Evolutionary conservation across 805 yeast species (phyloP), one percentile per base, ranked within the genome.

Genomic region (Candida hungchunana): DNA sequence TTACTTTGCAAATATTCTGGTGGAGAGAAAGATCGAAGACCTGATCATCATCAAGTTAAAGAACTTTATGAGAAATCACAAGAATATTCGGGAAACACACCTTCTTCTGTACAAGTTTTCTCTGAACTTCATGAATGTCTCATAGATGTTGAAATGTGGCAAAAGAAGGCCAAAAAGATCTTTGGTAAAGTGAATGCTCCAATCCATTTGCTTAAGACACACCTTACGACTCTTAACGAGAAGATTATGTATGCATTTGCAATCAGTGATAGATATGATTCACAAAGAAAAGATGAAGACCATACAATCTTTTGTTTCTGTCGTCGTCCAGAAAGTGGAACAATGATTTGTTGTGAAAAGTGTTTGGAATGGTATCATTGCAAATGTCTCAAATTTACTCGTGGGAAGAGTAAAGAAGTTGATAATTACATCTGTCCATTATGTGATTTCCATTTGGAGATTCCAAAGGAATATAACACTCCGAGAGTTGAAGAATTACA

Each of bases 341-440:
- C 73, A 0, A 80, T 80, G 84, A 73, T 79, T 29, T 82, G 75
- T 40, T 82, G 89, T 59, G 88, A 80, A 43, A 58, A 55, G 13
- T 82, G 90, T 55, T 64, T 70, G 35, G 86, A 80, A 48, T 80
- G 88, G 88, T 82, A 74, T 50, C 89, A 82, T 51, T 68, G 71
- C 30, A 58, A 57, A 12, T 82, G 89, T 56, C 63, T 81, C 29
- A 69, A 68, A 33, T 50, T 64, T 19, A 62, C 61, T 3, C 44
- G 55, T 12, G 59, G 62, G 43, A 41, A 42, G 25, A 33, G 58
- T 16, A 59, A 58, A 23, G 50, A 46, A 13, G 53, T 51, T 33
- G 61, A 59, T 4, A 56, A 62, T 9, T 79, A 68, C 45, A 55
- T 67, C 11, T 79, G 86, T 58, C 71, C 80, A 1, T 47, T 76